Percentiles rank a stretch among this genome's conserved stretches.
These are phyloP conservation scores for Plasmodium sp. DNA, from an alignment of 169 alveolate species.

Conservation along the genomic window DNA sequence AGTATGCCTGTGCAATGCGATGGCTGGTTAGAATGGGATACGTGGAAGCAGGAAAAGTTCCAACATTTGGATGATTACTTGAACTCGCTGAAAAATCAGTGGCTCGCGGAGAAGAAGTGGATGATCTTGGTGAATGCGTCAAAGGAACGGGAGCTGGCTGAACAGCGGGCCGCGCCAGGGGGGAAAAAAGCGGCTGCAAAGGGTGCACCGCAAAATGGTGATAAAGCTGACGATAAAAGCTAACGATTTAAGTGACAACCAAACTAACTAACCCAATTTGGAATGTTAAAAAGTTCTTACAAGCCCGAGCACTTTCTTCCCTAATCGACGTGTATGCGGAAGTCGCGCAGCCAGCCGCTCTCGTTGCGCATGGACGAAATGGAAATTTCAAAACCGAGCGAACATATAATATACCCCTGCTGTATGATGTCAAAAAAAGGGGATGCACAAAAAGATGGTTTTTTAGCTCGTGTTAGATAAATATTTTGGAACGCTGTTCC, in stretches of 20 bases:
- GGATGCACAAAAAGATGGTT: neutral
- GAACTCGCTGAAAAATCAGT: neutral
- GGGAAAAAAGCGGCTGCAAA: neutral
- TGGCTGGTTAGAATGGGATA: neutral
- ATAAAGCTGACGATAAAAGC: neutral
- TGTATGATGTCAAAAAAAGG: neutral
- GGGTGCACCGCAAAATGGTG: neutral
- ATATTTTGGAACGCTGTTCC: neutral
- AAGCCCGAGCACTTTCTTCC: neutral
- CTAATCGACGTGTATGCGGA: neutral
- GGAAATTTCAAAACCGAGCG: neutral
- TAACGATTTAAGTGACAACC: neutral
- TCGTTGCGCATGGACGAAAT: neutral
- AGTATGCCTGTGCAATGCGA: neutral
- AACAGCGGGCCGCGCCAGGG: neutral
- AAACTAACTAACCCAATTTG: neutral
- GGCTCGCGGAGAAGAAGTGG: slow-evolving; percentile 3
- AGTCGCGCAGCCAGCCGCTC: neutral
- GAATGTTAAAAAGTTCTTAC: neutral
- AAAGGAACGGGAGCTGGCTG: neutral
- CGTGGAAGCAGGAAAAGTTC: neutral
- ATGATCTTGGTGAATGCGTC: neutral
- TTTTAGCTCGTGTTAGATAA: neutral
- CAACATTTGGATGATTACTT: neutral
- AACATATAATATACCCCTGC: neutral